A percentile compares a stretch with the other conserved stretches of the same genome.
These are phyloP conservation scores for Lepidium sativum DNA, from an alignment of 345 rosid genomes.

Conservation along the genomic window DNA sequence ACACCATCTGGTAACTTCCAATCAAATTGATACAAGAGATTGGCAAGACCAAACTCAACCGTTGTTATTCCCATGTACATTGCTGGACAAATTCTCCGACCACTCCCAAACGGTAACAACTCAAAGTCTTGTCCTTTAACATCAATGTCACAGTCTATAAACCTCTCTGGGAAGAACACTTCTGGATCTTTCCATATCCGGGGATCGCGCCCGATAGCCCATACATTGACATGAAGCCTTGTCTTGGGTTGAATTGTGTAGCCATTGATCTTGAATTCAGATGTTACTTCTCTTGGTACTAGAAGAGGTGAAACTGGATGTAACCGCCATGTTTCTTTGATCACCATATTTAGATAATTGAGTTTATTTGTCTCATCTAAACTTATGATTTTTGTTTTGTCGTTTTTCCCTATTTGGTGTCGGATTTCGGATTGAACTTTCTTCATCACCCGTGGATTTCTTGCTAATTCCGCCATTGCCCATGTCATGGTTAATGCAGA, in stretches of 20 bases:
- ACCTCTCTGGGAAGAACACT: slow-evolving; percentile 33
- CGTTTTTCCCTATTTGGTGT: slow-evolving; percentile 9
- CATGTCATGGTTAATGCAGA: slow-evolving; percentile 35
- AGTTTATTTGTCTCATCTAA: slow-evolving; percentile 17
- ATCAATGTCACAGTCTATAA: slow-evolving; percentile 23
- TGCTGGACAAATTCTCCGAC: slow-evolving; percentile 34
- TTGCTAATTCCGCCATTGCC: slow-evolving; percentile 55
- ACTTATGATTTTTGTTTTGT: slow-evolving; percentile 3
- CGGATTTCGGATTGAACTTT: slow-evolving; percentile 47
- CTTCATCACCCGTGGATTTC: slow-evolving; percentile 42
- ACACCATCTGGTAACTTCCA: slow-evolving; percentile 31
- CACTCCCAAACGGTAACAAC: slow-evolving; percentile 26
- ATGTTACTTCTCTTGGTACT: slow-evolving; percentile 31
- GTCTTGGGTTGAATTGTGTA: slow-evolving; percentile 29
- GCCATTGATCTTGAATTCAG: slow-evolving; percentile 19
- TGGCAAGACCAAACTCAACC: slow-evolving; percentile 28
- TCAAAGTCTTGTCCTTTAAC: slow-evolving; percentile 28
- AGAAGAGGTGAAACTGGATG: slow-evolving; percentile 36
- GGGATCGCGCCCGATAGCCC: slow-evolving; percentile 34
- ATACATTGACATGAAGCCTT: slow-evolving; percentile 29
- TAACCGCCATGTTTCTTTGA: slow-evolving; percentile 36
- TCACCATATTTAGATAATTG: slow-evolving; percentile 30
- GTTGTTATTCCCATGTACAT: slow-evolving; percentile 18
- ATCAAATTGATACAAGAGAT: slow-evolving; percentile 23
- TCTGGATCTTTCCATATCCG: slow-evolving; percentile 26